phyloP scores from a whole-genome alignment of 202 grass and related monocot genomes.

The Carex arenaria region DNA sequence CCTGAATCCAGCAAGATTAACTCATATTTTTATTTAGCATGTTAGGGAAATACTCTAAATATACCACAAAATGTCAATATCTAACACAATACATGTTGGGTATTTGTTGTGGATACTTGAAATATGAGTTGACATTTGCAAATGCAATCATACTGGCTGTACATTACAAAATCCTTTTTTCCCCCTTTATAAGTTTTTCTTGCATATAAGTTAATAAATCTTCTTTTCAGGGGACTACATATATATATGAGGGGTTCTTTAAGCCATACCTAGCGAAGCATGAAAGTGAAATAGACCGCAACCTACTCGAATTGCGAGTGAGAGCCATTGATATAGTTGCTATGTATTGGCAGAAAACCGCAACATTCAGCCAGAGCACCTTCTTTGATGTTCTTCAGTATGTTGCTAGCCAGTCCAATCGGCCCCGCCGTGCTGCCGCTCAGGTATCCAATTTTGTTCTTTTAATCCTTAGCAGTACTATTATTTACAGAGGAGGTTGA shows the following conservation, averaged over 20 bases:
- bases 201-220: constrained; percentile 2
- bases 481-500: background rate
- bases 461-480: background rate
- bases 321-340: constrained; percentile 49
- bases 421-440: background rate
- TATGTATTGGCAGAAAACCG: constrained; percentile 69
- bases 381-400: constrained; percentile 80
- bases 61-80: background rate
- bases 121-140: background rate
- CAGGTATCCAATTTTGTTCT: constrained; percentile 16
- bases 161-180: background rate
- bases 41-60: background rate
- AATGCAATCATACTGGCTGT: background rate
- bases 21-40: background rate
- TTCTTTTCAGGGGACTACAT: constrained; percentile 69
- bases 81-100: background rate
- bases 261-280: constrained; percentile 79
- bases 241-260: constrained; percentile 87
- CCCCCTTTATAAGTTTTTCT: background rate
- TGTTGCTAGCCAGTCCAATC: constrained; percentile 44
- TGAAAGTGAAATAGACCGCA: constrained; percentile 87
- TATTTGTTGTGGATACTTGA: background rate
- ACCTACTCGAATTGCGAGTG: constrained; percentile 73
- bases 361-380: constrained; percentile 53
- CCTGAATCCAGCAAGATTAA: background rate